A percentile compares a stretch with the other conserved stretches of the same genome.
Evolutionary conservation across 1,139 yeast genomes (phyloP).

Genomic region (Hyphopichia buzzinii): DNA sequence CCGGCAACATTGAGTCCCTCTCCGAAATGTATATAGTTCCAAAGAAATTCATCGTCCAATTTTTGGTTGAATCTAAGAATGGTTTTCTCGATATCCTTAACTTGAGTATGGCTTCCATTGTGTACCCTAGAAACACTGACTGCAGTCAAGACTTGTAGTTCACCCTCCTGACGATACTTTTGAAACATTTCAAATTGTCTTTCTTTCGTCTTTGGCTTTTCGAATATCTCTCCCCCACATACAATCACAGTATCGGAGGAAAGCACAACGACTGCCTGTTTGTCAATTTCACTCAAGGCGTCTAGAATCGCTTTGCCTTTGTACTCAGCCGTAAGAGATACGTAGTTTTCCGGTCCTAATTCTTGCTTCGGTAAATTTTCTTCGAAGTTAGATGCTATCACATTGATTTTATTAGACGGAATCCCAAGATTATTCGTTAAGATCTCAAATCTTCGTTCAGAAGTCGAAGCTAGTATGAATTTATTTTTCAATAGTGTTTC

Average conservation of each 20-base stretch:
- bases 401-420: constrained; percentile 34
- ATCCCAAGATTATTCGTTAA: constrained; percentile 61
- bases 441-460: constrained; percentile 77
- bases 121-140: constrained; percentile 52
- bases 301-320: constrained; percentile 58
- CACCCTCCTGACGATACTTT: constrained; percentile 43
- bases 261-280: constrained; percentile 35
- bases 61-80: constrained; percentile 26
- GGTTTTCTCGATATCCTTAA: constrained; percentile 21
- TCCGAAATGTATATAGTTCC: constrained; percentile 60
- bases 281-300: constrained; percentile 23
- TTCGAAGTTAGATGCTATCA: constrained; percentile 57
- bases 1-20: constrained; percentile 90
- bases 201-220: constrained; percentile 64
- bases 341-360: constrained; percentile 59
- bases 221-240: constrained; percentile 58
- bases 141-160: constrained; percentile 65
- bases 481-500: constrained; percentile 22
- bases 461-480: constrained; percentile 75
- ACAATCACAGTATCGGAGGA: constrained; percentile 91
- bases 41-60: constrained; percentile 51
- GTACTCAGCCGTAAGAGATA: constrained; percentile 61
- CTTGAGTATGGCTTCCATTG: constrained; percentile 16
- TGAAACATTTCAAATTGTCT: constrained; percentile 44
- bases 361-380: constrained; percentile 66